These are phyloP conservation scores for Pharus latifolius DNA, from an alignment of 176 grass and related monocot species.

Conservation along the genomic window DNA sequence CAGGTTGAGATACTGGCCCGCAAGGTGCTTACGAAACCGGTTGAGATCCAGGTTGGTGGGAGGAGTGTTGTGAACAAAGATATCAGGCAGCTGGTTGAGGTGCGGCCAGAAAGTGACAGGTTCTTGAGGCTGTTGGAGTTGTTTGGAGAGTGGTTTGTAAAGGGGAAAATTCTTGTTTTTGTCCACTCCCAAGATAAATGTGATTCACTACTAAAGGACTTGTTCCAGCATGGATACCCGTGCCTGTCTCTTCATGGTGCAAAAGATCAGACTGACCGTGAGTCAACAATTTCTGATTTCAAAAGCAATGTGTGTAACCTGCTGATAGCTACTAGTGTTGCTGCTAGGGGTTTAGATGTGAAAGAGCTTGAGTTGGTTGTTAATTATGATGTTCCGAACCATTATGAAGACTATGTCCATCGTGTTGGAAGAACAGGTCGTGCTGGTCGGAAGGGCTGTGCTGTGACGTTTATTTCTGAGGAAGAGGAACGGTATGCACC, in stretches of 20 bases:
- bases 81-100: conserved; percentile 80
- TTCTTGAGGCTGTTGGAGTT: conserved; percentile 81
- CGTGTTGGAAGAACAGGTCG: conserved; percentile 92
- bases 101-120: conserved; percentile 67
- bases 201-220: conserved; percentile 85
- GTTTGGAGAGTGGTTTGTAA: conserved; percentile 81
- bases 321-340: conserved; percentile 84
- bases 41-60: conserved; percentile 91
- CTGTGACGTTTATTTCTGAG: conserved; percentile 88
- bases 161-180: conserved; percentile 97
- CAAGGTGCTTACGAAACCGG: conserved; percentile 73
- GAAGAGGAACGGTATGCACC: conserved; percentile 89
- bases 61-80: conserved; percentile 97
- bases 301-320: conserved; percentile 85
- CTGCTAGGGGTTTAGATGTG: conserved; percentile 90
- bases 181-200: conserved; percentile 99
- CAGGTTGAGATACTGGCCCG: conserved; percentile 91
- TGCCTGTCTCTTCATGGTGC: conserved; percentile 84
- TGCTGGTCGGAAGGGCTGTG: conserved; percentile 79
- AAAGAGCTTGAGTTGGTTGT: conserved; percentile 94
- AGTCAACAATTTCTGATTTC: conserved; percentile 90
- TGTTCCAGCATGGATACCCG: conserved; percentile 87
- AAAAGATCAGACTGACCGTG: conserved; percentile 94
- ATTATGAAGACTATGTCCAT: conserved; percentile 99
- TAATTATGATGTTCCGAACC: conserved; percentile 93